phyloP scores from a whole-genome alignment of 805 yeast genomes.

The Lipomyces spencermartinsiae region DNA sequence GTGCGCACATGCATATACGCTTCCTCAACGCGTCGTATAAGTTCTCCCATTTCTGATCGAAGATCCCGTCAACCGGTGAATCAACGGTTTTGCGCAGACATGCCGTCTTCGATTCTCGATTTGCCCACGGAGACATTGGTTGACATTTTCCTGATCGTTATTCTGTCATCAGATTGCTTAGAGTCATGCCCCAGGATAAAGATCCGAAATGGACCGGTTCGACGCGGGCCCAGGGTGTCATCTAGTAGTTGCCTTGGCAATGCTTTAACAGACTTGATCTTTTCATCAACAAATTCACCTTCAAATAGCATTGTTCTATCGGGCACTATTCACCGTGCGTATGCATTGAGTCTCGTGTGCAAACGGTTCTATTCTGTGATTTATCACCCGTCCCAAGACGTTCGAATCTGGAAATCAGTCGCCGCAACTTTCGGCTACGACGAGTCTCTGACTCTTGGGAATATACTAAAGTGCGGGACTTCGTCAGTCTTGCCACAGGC shows the following conservation, averaged over 20 bases:
- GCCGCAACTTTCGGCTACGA: slow-evolving; percentile 14
- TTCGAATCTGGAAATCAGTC: slow-evolving; percentile 14
- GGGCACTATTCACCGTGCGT: not conserved
- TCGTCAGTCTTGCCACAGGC: slow-evolving; percentile 2
- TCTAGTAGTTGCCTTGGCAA: not conserved
- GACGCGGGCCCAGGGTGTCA: not conserved
- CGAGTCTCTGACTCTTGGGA: not conserved
- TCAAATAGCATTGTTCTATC: not conserved
- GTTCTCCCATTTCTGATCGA: not conserved
- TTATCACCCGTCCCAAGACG: slow-evolving; percentile 22
- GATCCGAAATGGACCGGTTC: not conserved
- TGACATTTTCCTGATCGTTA: slow-evolving; percentile 9
- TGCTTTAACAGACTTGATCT: not conserved
- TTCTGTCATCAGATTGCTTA: slow-evolving; percentile 1
- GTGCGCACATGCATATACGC: not conserved
- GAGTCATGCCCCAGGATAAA: not conserved
- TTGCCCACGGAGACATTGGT: slow-evolving; percentile 13
- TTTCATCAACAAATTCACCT: not conserved
- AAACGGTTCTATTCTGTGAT: slow-evolving; percentile 23
- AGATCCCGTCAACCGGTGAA: not conserved
- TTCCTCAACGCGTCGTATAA: too few species aligned
- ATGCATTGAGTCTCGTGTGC: slow-evolving; percentile 14
- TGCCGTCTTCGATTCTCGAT: slow-evolving; percentile 7
- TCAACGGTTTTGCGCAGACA: not conserved
- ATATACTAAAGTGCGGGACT: slow-evolving; percentile 16